Evolutionary conservation across 192 early-diverging fungal genomes (phyloP).

Genomic region (Polychytrium aggregatum): DNA sequence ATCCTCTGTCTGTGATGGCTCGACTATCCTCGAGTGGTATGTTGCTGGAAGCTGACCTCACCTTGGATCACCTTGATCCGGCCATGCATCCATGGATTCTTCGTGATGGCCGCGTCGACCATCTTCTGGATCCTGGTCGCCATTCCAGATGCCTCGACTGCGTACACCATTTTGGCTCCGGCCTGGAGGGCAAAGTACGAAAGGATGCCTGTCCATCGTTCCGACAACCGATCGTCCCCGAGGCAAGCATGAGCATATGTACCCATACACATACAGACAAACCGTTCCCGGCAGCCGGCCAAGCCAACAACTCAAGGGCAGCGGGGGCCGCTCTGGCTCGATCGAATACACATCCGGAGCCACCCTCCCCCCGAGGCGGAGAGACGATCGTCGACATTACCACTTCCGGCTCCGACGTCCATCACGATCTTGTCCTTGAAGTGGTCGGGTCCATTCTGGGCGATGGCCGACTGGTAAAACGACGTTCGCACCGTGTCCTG

Average conservation of each 20-base stretch:
- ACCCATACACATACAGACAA: too few relatives aligned
- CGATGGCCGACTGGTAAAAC: conserved; percentile 84
- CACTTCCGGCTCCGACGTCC: conserved; percentile 65
- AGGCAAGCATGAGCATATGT: too few relatives aligned
- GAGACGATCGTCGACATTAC: too few relatives aligned
- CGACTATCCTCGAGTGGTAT: too few relatives aligned
- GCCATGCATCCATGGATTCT: conserved; percentile 64
- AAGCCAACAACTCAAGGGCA: too few relatives aligned
- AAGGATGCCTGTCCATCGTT: conserved; percentile 57
- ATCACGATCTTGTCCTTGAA: conserved; percentile 76
- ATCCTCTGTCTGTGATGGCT: too few relatives aligned
- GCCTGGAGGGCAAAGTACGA: conserved; percentile 93
- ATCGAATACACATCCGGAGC: too few relatives aligned
- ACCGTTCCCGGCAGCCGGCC: too few relatives aligned
- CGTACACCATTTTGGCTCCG: conserved; percentile 86
- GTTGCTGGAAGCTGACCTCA: conserved; percentile 16
- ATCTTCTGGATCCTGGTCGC: conserved; percentile 80
- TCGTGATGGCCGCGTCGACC: conserved; percentile 40
- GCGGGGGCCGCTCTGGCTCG: too few relatives aligned
- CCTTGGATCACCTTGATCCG: conserved; percentile 73
- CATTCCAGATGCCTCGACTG: conserved; percentile 94
- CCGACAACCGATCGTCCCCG: too few relatives aligned
- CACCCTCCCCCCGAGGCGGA: too few relatives aligned
- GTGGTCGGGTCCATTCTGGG: conserved; percentile 58
- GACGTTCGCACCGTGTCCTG: conserved; percentile 92